Evolutionary conservation across 805 yeast species (phyloP).

Genomic region (Yamadazyma paraphyllophila): DNA sequence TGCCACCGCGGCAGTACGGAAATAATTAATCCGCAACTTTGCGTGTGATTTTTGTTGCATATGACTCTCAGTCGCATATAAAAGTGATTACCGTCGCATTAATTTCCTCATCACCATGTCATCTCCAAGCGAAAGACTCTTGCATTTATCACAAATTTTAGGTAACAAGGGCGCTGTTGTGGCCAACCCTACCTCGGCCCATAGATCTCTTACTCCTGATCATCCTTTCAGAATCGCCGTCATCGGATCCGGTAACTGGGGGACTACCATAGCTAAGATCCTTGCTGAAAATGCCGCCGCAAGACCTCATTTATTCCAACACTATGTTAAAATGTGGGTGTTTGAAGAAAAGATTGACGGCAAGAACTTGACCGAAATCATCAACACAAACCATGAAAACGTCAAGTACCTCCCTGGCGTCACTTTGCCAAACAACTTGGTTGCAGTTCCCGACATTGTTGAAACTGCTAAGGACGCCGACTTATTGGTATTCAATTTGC

Average conservation of each 20-base stretch:
- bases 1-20: background rate
- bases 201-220: slow-evolving; percentile 18
- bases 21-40: background rate
- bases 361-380: slow-evolving; percentile 41
- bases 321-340: slow-evolving; percentile 46
- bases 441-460: slow-evolving; percentile 40
- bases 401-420: slow-evolving; percentile 45
- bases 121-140: slow-evolving; percentile 25
- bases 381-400: slow-evolving; percentile 43
- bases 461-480: slow-evolving; percentile 41
- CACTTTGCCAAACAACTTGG: slow-evolving; percentile 39
- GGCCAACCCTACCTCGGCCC: slow-evolving; percentile 11
- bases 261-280: slow-evolving; percentile 46
- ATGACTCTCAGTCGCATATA: background rate
- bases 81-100: background rate
- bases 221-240: slow-evolving; percentile 37
- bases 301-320: slow-evolving; percentile 37
- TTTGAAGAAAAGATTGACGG: slow-evolving; percentile 43
- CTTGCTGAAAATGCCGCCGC: slow-evolving; percentile 42
- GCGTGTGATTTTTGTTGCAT: background rate
- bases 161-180: slow-evolving; percentile 14
- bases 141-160: slow-evolving; percentile 28
- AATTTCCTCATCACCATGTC: slow-evolving; percentile 9
- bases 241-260: slow-evolving; percentile 49
- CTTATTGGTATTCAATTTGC: slow-evolving; percentile 43